phyloP scores from a whole-genome alignment of 192 early-diverging fungal genomes.

The Podila horticola region DNA sequence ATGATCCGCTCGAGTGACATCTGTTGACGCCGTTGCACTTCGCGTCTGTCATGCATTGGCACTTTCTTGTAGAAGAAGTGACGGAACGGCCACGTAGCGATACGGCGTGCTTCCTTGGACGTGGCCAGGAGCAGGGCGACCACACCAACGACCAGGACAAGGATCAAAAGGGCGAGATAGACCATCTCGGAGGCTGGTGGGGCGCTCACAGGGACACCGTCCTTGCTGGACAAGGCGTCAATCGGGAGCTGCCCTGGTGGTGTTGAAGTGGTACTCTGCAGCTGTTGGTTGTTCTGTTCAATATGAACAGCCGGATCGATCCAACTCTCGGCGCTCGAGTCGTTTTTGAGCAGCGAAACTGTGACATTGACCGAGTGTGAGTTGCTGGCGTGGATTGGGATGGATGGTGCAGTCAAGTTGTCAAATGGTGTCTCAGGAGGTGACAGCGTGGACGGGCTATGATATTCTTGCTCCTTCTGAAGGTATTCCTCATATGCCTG shows the following conservation, averaged over 20 bases:
- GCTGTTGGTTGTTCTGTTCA: neutral
- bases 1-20: slow-evolving; percentile 25
- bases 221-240: neutral
- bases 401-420: neutral
- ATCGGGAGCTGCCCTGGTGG: neutral
- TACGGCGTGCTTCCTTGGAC: slow-evolving; percentile 13
- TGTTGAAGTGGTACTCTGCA: neutral
- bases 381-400: neutral
- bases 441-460: neutral
- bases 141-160: slow-evolving; percentile 8
- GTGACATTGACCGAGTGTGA: slow-evolving; percentile 12
- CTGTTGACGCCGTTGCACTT: neutral
- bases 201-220: neutral
- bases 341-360: neutral
- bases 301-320: neutral
- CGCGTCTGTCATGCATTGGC: neutral
- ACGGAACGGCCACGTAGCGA: slow-evolving; percentile 13
- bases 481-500: slow-evolving; percentile 18
- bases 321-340: neutral
- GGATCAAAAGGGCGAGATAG: slow-evolving; percentile 18
- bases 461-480: slow-evolving; percentile 1
- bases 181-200: slow-evolving; percentile 5
- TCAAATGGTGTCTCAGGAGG: neutral
- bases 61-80: slow-evolving; percentile 24
- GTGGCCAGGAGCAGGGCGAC: slow-evolving; percentile 1